Conservation (phyloP, 768 basidiomycete species). For the Tricholoma sp. region DNA sequence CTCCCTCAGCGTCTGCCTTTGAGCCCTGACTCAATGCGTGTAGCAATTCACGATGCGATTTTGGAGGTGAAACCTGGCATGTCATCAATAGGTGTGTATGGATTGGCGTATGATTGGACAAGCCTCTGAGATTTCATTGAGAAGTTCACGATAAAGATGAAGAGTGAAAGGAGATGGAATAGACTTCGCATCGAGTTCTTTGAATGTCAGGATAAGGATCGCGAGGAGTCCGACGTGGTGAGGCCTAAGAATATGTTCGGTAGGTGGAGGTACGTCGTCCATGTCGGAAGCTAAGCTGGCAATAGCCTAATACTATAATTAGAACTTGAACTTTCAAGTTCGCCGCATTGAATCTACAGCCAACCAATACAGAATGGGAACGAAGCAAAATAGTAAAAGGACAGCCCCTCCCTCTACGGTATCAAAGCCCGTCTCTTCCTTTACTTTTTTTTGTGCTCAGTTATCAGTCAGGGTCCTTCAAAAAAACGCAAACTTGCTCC, state of each 20-base stretch:
- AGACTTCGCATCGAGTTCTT: slow-evolving; percentile 47
- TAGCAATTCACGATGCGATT: slow-evolving; percentile 47
- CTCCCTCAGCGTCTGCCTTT: slow-evolving; percentile 34
- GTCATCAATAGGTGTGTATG: neutral
- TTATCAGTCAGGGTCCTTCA: slow-evolving; percentile 30
- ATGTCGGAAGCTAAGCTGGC: slow-evolving; percentile 14
- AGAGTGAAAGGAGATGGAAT: slow-evolving; percentile 56
- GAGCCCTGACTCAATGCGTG: slow-evolving; percentile 41
- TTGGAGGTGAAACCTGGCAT: slow-evolving; percentile 57
- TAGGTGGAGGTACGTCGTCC: slow-evolving; percentile 53
- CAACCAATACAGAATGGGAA: slow-evolving; percentile 8
- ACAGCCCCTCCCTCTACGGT: slow-evolving; percentile 26
- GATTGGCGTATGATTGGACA: slow-evolving; percentile 15
- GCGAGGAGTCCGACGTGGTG: slow-evolving; percentile 72
- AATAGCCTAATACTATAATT: neutral
- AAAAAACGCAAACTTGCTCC: slow-evolving; percentile 60
- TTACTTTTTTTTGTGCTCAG: neutral
- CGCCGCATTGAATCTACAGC: too few species aligned
- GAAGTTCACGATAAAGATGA: slow-evolving; percentile 58
- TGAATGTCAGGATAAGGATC: slow-evolving; percentile 58
- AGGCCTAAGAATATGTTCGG: slow-evolving; percentile 64
- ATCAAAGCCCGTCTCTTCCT: neutral
- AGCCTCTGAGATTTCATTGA: slow-evolving; percentile 71
- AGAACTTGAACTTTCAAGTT: neutral
- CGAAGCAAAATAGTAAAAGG: slow-evolving; percentile 30